Evolutionary conservation across 306 rosid species (phyloP).

Genomic region (Malus asiatica): DNA sequence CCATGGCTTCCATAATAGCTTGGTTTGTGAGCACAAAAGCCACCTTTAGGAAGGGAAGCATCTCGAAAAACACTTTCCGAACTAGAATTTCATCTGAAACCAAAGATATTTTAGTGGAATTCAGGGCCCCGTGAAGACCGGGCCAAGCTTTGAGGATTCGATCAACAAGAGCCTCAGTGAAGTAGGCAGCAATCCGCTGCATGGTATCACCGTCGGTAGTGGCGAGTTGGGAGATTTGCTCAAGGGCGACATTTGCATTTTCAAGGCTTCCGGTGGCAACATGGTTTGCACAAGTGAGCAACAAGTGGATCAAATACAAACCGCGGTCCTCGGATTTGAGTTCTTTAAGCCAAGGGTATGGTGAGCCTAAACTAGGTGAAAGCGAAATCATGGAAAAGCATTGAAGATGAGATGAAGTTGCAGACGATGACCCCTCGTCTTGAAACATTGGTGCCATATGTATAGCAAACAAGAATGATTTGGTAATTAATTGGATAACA

Average conservation of each 20-base stretch:
- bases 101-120: constrained; percentile 52
- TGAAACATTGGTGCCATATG: constrained; percentile 40
- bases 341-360: constrained; percentile 62
- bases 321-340: constrained; percentile 75
- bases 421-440: constrained; percentile 71
- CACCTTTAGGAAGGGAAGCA: constrained; percentile 72
- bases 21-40: constrained; percentile 68
- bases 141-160: constrained; percentile 74
- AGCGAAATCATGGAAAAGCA: constrained; percentile 59
- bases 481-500: constrained; percentile 20
- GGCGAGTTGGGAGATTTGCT: constrained; percentile 76
- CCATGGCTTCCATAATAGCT: constrained; percentile 79
- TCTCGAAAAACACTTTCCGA: constrained; percentile 59
- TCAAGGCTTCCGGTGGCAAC: constrained; percentile 67
- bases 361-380: constrained; percentile 63
- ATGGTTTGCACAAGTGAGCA: constrained; percentile 74
- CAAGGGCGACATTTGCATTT: constrained; percentile 66
- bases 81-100: constrained; percentile 62
- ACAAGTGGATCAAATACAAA: constrained; percentile 63
- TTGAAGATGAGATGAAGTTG: constrained; percentile 53
- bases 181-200: constrained; percentile 80
- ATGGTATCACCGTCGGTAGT: constrained; percentile 74
- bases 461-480: constrained; percentile 27
- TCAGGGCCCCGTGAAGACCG: constrained; percentile 70
- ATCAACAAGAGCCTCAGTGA: constrained; percentile 72